A percentile compares a stretch with the other conserved stretches of the same genome.
Evolutionary conservation across 768 basidiomycete species (phyloP).

Genomic region (Boletus coccyginus): DNA sequence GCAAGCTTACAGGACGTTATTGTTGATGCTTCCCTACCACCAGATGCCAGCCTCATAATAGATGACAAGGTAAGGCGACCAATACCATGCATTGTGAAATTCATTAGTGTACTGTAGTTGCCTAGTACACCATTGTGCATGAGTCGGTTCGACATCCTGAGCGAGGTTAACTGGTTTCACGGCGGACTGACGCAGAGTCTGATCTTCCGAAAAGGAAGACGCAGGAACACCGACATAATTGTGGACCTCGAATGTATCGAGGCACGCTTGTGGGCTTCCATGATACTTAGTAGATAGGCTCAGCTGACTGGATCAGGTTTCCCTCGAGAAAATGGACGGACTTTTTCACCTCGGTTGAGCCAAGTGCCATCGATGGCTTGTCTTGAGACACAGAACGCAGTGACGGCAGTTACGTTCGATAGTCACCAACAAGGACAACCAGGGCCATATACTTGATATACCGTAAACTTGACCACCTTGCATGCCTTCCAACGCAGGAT

Average conservation of each 20-base stretch:
- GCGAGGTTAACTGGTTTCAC: not conserved
- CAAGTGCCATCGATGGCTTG: not conserved
- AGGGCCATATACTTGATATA: not conserved
- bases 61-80: not conserved
- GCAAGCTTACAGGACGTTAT: not conserved
- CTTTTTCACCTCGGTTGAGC: slow-evolving; percentile 15
- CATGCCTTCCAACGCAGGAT: not conserved
- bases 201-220: not conserved
- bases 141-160: too few relatives aligned
- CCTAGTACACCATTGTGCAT: not conserved
- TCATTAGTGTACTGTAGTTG: not conserved
- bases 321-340: not conserved
- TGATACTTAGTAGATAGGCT: too few relatives aligned
- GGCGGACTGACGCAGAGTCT: not conserved
- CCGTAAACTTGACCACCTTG: not conserved
- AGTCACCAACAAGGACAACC: not conserved
- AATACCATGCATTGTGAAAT: not conserved
- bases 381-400: slow-evolving; percentile 6
- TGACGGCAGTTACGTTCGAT: not conserved
- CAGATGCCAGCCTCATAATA: not conserved
- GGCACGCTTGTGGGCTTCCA: not conserved
- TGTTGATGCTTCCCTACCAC: not conserved
- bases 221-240: not conserved
- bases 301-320: not conserved
- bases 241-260: not conserved